These are phyloP conservation scores for Phellopilus nigrolimitatus DNA, from an alignment of 1,284 basidiomycete species.

Conservation along the genomic window DNA sequence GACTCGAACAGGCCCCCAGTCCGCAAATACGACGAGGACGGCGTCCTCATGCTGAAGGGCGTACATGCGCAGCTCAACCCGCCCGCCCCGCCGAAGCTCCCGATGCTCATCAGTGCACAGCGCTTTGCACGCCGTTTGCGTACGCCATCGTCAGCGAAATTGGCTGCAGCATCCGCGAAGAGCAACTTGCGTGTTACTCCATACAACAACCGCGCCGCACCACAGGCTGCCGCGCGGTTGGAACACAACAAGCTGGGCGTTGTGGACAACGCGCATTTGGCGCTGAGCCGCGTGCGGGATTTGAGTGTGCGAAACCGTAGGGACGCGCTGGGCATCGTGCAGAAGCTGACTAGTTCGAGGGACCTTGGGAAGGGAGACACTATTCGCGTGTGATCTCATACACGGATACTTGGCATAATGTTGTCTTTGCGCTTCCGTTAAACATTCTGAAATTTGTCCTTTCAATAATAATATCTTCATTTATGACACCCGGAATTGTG, in stretches of 20 bases:
- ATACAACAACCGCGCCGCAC: slow-evolving; percentile 9
- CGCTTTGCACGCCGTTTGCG: too few relatives aligned
- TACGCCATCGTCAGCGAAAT: too few relatives aligned
- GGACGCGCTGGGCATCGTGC: slow-evolving; percentile 12
- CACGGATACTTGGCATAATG: too few relatives aligned
- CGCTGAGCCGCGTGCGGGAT: slow-evolving; percentile 11
- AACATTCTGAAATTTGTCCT: too few relatives aligned
- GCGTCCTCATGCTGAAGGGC: slow-evolving; percentile 11
- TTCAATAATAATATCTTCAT: too few relatives aligned
- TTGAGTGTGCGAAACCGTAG: slow-evolving; percentile 3
- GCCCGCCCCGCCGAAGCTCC: not conserved
- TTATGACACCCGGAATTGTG: too few relatives aligned
- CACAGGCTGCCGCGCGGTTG: not conserved
- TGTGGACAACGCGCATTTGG: slow-evolving; percentile 17
- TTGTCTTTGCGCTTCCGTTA: too few relatives aligned
- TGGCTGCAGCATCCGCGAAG: not conserved
- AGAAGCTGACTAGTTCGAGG: slow-evolving; percentile 3
- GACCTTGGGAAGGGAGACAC: not conserved
- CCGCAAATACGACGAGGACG: slow-evolving; percentile 10
- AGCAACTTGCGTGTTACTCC: not conserved
- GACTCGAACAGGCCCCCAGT: not conserved
- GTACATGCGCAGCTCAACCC: slow-evolving; percentile 7
- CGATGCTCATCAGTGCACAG: slow-evolving; percentile 1
- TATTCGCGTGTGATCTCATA: not conserved
- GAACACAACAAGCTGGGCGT: not conserved